A percentile compares a stretch with the other conserved stretches of the same genome.
Conservation (phyloP, 352 stramenopile genomes). For the Globisporangium paroecandrum region DNA sequence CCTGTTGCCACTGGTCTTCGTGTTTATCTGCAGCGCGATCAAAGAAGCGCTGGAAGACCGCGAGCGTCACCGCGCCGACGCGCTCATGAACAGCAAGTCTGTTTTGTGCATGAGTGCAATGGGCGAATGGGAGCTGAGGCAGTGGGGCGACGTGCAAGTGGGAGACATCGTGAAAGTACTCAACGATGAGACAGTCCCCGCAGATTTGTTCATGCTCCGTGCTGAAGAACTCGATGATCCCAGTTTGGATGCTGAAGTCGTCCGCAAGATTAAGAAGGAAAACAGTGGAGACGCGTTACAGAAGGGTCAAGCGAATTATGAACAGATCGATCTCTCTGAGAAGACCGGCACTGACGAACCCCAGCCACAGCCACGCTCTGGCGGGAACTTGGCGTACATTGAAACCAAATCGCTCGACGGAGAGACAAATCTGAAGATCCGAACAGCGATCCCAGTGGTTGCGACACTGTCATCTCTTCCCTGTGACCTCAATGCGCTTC, state of each 20-base stretch:
- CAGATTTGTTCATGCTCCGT: conserved; percentile 69
- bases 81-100: conserved; percentile 61
- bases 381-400: conserved; percentile 67
- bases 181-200: conserved; percentile 60
- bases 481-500: conserved; percentile 39
- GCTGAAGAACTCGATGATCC: conserved; percentile 50
- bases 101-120: conserved; percentile 44
- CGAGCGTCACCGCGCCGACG: conserved; percentile 70
- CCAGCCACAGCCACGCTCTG: conserved; percentile 17
- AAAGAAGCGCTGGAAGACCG: conserved; percentile 83
- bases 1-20: conserved; percentile 63
- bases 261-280: conserved; percentile 3
- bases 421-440: conserved; percentile 85
- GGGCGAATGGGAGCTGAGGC: conserved; percentile 43
- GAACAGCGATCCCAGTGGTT: conserved; percentile 60
- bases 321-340: conserved; percentile 14
- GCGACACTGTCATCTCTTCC: conserved; percentile 27
- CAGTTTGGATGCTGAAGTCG: conserved; percentile 24
- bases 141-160: conserved; percentile 72
- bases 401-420: conserved; percentile 85
- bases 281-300: not conserved
- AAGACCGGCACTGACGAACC: not conserved
- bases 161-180: conserved; percentile 79
- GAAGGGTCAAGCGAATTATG: conserved; percentile 8
- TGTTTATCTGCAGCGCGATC: conserved; percentile 79